Conservation (phyloP, 768 basidiomycete species). For the Coprinopsis marcescibilis region DNA sequence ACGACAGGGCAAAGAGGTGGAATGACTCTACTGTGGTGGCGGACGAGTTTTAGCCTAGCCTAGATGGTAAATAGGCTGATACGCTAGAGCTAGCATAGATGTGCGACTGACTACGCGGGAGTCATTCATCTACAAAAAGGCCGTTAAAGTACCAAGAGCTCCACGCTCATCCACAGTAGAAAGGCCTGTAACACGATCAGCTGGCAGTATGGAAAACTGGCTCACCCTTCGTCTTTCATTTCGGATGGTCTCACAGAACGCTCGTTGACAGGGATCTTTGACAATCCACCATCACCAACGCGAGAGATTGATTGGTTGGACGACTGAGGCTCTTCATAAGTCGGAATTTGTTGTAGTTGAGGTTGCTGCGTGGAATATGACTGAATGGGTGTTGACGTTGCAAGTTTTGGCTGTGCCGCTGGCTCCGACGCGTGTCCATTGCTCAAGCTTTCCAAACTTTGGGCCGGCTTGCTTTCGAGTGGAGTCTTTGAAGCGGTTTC, state of each 20-base stretch:
- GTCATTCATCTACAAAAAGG: slow-evolving; percentile 42
- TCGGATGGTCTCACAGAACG: slow-evolving; percentile 77
- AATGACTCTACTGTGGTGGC: slow-evolving; percentile 71
- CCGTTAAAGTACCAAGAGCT: slow-evolving; percentile 13
- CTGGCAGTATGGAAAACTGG: slow-evolving; percentile 25
- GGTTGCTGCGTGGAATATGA: slow-evolving; percentile 32
- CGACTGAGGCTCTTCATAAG: slow-evolving; percentile 63
- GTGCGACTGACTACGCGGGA: slow-evolving; percentile 53
- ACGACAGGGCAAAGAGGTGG: slow-evolving; percentile 53
- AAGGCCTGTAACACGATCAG: slow-evolving; percentile 20
- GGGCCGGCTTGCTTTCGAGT: slow-evolving; percentile 14
- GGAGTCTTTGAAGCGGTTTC: slow-evolving; percentile 8
- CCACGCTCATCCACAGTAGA: slow-evolving; percentile 23
- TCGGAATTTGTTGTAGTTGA: slow-evolving; percentile 66
- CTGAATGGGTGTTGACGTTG: slow-evolving; percentile 17
- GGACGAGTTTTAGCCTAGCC: slow-evolving; percentile 61
- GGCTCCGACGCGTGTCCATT: slow-evolving; percentile 13
- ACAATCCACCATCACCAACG: slow-evolving; percentile 28
- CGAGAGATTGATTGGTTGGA: slow-evolving; percentile 41
- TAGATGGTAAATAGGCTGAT: slow-evolving; percentile 63
- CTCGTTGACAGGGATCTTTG: slow-evolving; percentile 43
- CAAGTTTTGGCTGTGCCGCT: slow-evolving; percentile 20
- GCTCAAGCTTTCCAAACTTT: slow-evolving; percentile 11
- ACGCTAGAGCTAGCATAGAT: slow-evolving; percentile 74
- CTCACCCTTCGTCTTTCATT: slow-evolving; percentile 99